Conservation (phyloP, 495 filamentous ascomycete species). For the Penicillium angulare region DNA sequence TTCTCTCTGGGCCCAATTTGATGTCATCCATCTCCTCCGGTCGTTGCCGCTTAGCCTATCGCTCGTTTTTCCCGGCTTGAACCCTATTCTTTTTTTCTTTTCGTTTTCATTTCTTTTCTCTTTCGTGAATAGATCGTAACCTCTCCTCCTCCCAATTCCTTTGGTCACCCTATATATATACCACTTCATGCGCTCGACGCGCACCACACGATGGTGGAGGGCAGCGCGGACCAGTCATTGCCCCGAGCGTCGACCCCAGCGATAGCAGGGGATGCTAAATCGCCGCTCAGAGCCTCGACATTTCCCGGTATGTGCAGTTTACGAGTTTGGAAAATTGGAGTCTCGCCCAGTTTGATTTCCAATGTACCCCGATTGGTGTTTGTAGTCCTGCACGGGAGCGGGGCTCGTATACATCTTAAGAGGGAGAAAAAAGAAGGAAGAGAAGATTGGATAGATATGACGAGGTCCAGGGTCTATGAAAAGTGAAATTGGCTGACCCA, state of each 20-base stretch:
- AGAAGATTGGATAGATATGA: neutral
- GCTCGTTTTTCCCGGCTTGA: conserved; percentile 5
- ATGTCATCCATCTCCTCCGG: conserved; percentile 30
- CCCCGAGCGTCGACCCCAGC: conserved; percentile 18
- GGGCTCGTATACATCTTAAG: neutral
- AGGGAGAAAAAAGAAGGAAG: neutral
- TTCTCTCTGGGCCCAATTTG: conserved; percentile 17
- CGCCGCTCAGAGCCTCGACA: conserved; percentile 18
- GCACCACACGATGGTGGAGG: conserved; percentile 16
- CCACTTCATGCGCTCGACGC: conserved; percentile 14
- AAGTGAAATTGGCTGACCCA: too few species aligned
- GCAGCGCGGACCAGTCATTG: conserved; percentile 14
- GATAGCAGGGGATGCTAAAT: conserved; percentile 13
- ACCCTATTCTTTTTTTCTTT: conserved; percentile 5
- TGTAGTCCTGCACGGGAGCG: neutral
- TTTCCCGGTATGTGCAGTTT: conserved; percentile 24
- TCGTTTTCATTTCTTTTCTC: neutral
- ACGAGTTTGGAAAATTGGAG: conserved; percentile 4
- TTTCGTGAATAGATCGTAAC: too few species aligned
- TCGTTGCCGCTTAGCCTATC: conserved; percentile 23
- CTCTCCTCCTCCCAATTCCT: conserved; percentile 1
- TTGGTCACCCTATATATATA: neutral
- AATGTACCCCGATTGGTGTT: conserved; percentile 2
- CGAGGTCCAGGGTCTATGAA: conserved; percentile 6
- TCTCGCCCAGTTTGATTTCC: neutral